Conservation (phyloP, 345 rosid genomes). For the Aurinia saxatilis region DNA sequence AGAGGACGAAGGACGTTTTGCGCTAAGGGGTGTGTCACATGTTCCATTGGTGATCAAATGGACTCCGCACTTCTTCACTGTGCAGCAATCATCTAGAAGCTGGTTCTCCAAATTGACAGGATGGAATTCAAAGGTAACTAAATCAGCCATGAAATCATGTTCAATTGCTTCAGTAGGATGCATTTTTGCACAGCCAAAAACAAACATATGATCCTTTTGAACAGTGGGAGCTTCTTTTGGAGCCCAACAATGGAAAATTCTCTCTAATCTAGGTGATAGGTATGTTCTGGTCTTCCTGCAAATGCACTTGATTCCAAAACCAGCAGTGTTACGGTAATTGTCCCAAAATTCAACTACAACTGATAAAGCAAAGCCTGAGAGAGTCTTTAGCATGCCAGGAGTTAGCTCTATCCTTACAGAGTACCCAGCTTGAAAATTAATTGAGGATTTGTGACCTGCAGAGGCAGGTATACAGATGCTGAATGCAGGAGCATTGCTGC, state of each 20-base stretch:
- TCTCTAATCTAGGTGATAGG: not conserved
- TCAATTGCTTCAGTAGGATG: not conserved
- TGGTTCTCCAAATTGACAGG: not conserved
- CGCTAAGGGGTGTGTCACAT: not conserved
- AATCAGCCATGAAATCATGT: not conserved
- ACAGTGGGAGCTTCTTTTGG: not conserved
- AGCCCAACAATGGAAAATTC: not conserved
- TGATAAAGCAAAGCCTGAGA: slow-evolving; percentile 23
- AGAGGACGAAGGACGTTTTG: not conserved
- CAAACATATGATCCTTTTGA: slow-evolving; percentile 2
- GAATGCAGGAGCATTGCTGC: not conserved
- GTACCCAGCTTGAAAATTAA: not conserved
- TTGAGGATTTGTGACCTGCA: not conserved
- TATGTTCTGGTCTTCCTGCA: not conserved
- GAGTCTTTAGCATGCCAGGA: not conserved
- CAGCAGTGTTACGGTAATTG: not conserved
- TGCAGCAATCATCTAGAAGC: not conserved
- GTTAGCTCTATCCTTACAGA: not conserved
- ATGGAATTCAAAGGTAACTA: slow-evolving; percentile 4
- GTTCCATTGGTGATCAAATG: not conserved
- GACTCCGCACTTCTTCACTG: slow-evolving; percentile 7
- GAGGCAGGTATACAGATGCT: slow-evolving; percentile 15
- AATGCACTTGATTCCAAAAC: slow-evolving; percentile 12
- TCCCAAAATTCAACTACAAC: slow-evolving; percentile 11
- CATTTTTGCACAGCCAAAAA: not conserved